Evolutionary conservation across 768 basidiomycete genomes (phyloP).

Genomic region (Auriscalpium orientale): DNA sequence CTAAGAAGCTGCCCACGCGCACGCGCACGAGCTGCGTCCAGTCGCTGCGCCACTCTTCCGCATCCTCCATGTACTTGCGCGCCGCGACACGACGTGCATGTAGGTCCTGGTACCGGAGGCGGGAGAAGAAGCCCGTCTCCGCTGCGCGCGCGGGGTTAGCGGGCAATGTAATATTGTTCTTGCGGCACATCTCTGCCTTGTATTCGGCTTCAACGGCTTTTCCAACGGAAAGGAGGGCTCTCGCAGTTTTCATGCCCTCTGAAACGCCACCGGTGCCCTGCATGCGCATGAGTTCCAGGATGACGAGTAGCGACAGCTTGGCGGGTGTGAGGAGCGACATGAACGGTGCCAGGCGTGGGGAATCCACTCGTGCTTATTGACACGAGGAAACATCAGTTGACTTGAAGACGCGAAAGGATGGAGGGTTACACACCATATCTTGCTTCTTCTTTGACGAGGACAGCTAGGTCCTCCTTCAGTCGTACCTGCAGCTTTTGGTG

Average conservation of each 20-base stretch:
- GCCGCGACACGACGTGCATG: conserved; percentile 60
- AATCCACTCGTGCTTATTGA: not conserved
- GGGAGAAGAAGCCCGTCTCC: conserved; percentile 44
- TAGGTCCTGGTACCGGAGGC: conserved; percentile 52
- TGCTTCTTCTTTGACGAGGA: conserved; percentile 33
- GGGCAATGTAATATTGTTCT: conserved; percentile 41
- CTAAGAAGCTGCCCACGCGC: conserved; percentile 73
- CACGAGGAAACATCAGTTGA: not conserved
- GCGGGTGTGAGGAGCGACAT: conserved; percentile 67
- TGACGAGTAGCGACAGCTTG: conserved; percentile 80
- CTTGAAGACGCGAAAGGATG: not conserved
- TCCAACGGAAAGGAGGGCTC: conserved; percentile 74
- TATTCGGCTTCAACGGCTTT: conserved; percentile 86
- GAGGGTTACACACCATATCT: conserved; percentile 17
- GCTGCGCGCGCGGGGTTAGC: conserved; percentile 16
- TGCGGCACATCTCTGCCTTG: conserved; percentile 72
- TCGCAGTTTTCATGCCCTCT: conserved; percentile 84
- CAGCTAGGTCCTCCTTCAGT: conserved; percentile 43
- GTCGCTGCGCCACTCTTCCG: conserved; percentile 65
- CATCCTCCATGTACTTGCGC: conserved; percentile 54
- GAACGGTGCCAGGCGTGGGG: conserved; percentile 52
- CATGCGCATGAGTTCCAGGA: conserved; percentile 81
- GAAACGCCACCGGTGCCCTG: conserved; percentile 69
- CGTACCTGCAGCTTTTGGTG: conserved; percentile 49
- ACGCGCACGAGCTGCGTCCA: conserved; percentile 80